These are phyloP conservation scores for Bombardia bombarda DNA, from an alignment of 495 filamentous ascomycete species.

Conservation along the genomic window DNA sequence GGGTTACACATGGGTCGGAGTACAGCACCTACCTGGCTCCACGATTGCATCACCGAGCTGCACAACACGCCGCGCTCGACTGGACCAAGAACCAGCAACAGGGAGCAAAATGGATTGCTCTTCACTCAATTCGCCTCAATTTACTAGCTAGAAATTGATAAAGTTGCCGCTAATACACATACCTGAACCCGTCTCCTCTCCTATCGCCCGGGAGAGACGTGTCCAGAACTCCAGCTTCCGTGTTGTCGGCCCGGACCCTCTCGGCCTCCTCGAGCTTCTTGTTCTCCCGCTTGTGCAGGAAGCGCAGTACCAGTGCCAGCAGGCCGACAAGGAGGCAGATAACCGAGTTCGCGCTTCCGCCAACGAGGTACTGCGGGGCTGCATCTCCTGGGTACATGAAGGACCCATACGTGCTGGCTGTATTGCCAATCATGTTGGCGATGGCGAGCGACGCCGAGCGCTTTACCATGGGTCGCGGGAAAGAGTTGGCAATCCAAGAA, in stretches of 20 bases:
- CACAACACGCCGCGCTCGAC: no score
- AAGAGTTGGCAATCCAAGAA: constrained; percentile 46
- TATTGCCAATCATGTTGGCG: constrained; percentile 47
- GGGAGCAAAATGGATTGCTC: no score
- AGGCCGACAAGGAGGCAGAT: constrained; percentile 34
- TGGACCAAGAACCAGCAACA: no score
- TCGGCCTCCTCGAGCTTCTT: constrained; percentile 40
- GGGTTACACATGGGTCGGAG: no score
- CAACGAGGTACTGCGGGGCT: constrained; percentile 41
- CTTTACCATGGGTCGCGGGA: constrained; percentile 46
- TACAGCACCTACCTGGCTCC: no score
- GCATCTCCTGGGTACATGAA: constrained; percentile 47
- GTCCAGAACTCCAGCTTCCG: not conserved
- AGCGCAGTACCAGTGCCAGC: constrained; percentile 34
- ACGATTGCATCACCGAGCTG: no score
- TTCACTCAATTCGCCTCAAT: no score
- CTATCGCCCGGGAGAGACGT: not conserved
- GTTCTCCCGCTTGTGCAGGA: constrained; percentile 40
- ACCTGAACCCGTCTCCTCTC: not conserved
- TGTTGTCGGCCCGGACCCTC: not conserved
- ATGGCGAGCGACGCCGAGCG: constrained; percentile 45
- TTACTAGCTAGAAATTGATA: no score
- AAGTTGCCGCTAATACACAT: not conserved
- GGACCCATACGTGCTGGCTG: constrained; percentile 46
- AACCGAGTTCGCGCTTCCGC: constrained; percentile 37